Percentiles rank a stretch among this genome's conserved stretches.
These are phyloP conservation scores for Hsuehochloa calcarea DNA, from an alignment of 176 grass and related monocot genomes.

Conservation along the genomic window DNA sequence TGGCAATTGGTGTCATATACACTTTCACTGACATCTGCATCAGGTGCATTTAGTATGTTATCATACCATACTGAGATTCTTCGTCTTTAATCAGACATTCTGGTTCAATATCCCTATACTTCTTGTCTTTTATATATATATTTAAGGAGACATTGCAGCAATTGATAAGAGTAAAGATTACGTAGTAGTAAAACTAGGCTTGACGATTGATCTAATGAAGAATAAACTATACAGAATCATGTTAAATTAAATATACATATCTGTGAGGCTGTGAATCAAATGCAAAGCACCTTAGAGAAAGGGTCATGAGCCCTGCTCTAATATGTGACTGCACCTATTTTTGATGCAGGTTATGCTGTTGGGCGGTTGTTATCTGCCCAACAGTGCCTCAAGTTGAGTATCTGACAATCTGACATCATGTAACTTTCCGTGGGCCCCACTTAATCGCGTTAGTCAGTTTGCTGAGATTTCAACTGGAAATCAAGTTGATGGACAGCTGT, in stretches of 20 bases:
- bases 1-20: background rate
- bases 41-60: slow-evolving; percentile 2
- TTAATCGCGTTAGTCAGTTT: slow-evolving; percentile 54
- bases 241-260: slow-evolving; percentile 14
- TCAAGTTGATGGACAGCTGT: slow-evolving; percentile 51
- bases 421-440: slow-evolving; percentile 49
- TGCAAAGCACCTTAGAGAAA: slow-evolving; percentile 35
- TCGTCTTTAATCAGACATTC: background rate
- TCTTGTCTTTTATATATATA: background rate
- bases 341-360: slow-evolving; percentile 84
- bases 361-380: slow-evolving; percentile 71
- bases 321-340: slow-evolving; percentile 57
- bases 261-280: slow-evolving; percentile 30
- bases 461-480: slow-evolving; percentile 46
- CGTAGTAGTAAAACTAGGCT: background rate
- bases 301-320: slow-evolving; percentile 38
- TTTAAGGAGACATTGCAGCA: slow-evolving; percentile 18
- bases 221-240: background rate
- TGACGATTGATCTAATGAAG: background rate
- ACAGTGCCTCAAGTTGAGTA: slow-evolving; percentile 48
- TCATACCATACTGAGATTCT: background rate
- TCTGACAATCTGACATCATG: slow-evolving; percentile 36
- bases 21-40: slow-evolving; percentile 11
- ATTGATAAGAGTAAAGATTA: slow-evolving; percentile 25
- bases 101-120: slow-evolving; percentile 17